Evolutionary conservation across 2,329 filamentous ascomycete genomes (phyloP), one percentile per base, ranked within the genome.

Genomic region (Clarireedia paspali): DNA sequence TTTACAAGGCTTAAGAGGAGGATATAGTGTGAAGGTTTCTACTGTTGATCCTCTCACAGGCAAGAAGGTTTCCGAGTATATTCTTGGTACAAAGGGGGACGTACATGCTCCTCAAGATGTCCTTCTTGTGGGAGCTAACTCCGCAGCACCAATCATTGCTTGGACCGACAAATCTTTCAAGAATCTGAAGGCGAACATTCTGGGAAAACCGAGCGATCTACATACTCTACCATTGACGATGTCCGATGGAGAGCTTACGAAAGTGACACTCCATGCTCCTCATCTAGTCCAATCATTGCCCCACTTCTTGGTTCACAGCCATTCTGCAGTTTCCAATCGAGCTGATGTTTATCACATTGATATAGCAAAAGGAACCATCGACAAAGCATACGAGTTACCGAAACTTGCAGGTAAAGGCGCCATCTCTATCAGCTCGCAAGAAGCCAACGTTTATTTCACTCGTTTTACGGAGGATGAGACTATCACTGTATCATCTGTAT

Each of bases 311-410:
- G 87, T 96, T 5, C 88, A 96, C 63, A 90, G 83, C 64, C 79
- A 85, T 64, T 89, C 89, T 0, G 76, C 76, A 38, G 75, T 75
- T 2, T 83, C 83, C 17, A 88, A 91, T 67, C 89, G 88, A 75
- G 92, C 87, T 3, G 87, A 95, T 59, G 86, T 97, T 30, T 96
- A 87, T 67, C 89, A 95, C 65, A 80, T 95, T 57, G 81, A 95
- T 63, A 71, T 89, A 51, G 85, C 85, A 72, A 85, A 77, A 57
- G 81, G 78, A 53, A 80, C 78, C 17, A 79, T 92, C 27, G 79
- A 77, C n/a, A 90, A 89, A 69, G 87, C 87, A 0, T 96, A 96
- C 69, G 83, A 86, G 27, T 76, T 97, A 12, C 88, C 91, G 0
- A 82, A 83, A 52, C 70, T 91, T 20, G 71, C 80, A 24, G 89